A percentile compares a stretch with the other conserved stretches of the same genome.
These are phyloP conservation scores for Fragilaria crotonensis DNA, from an alignment of 108 stramenopile species.

Conservation along the genomic window DNA sequence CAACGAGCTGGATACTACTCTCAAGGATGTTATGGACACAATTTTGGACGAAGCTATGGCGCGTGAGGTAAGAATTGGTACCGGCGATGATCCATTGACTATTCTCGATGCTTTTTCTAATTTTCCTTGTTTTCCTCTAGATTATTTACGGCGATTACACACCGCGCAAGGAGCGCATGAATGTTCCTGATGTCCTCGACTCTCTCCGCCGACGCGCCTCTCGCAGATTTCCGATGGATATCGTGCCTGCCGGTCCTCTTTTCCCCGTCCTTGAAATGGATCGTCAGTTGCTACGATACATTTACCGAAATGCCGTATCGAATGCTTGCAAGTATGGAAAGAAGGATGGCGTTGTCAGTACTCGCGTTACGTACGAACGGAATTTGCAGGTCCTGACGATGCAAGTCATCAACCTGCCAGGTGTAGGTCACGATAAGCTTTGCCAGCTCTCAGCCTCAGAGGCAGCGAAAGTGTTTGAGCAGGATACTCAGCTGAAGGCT, in stretches of 20 bases:
- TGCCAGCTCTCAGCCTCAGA: conserved; percentile 7
- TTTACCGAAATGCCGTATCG: conserved; percentile 46
- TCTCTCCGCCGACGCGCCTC: conserved; percentile 5
- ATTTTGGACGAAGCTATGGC: conserved; percentile 55
- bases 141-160: conserved; percentile 21
- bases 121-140: conserved; percentile 15
- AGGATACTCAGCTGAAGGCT: conserved; percentile 14
- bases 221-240: conserved; percentile 13
- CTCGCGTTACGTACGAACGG: conserved; percentile 23
- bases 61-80: conserved; percentile 45
- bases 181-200: conserved; percentile 14
- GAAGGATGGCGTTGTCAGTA: conserved; percentile 31
- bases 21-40: conserved; percentile 45
- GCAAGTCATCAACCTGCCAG: conserved; percentile 59
- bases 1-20: conserved; percentile 48
- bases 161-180: conserved; percentile 15
- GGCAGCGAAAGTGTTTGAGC: not conserved
- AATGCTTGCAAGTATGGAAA: conserved; percentile 65
- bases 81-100: conserved; percentile 27
- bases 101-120: conserved; percentile 17
- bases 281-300: conserved; percentile 35
- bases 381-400: conserved; percentile 17
- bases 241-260: conserved; percentile 4
- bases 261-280: conserved; percentile 47
- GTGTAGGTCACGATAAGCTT: conserved; percentile 30